These are phyloP conservation scores for Emergomyces africanus DNA, from an alignment of 2,329 filamentous ascomycete species.

Conservation along the genomic window DNA sequence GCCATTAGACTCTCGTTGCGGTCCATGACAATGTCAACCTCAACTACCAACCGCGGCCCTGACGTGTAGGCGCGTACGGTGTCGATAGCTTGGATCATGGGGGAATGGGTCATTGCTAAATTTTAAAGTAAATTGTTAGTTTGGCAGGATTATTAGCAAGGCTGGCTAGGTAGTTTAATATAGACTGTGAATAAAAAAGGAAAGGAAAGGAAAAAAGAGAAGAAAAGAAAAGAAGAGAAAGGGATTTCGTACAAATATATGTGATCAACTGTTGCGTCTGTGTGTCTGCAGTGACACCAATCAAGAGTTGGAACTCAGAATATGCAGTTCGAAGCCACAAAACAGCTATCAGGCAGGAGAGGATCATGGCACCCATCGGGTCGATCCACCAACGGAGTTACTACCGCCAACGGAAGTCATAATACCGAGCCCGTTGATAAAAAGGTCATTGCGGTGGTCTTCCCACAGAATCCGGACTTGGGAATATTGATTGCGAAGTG, in stretches of 20 bases:
- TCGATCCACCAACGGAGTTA: slow-evolving; percentile 93
- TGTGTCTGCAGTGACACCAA: slow-evolving; percentile 76
- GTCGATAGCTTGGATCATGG: slow-evolving; percentile 71
- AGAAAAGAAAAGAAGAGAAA: neutral
- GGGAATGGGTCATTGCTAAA: slow-evolving; percentile 68
- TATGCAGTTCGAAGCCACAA: slow-evolving; percentile 83
- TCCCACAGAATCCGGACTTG: slow-evolving; percentile 91
- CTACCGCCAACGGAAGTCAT: slow-evolving; percentile 81
- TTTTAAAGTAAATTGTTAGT: neutral
- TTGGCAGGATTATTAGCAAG: neutral
- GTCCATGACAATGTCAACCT: slow-evolving; percentile 94
- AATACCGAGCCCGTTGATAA: slow-evolving; percentile 90
- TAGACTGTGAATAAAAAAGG: neutral
- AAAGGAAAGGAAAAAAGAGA: neutral
- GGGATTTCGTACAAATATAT: slow-evolving; percentile 55
- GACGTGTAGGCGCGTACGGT: slow-evolving; percentile 91
- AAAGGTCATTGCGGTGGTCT: slow-evolving; percentile 92
- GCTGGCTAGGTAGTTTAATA: too few species aligned
- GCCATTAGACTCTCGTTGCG: slow-evolving; percentile 56
- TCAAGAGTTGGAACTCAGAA: slow-evolving; percentile 76
- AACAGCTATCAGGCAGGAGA: slow-evolving; percentile 63
- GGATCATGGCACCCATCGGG: slow-evolving; percentile 73
- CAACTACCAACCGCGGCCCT: slow-evolving; percentile 77
- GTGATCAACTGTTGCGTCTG: slow-evolving; percentile 88
- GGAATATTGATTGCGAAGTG: slow-evolving; percentile 77